A percentile compares a stretch with the other conserved stretches of the same genome.
These are phyloP conservation scores for Dictyostelium brefeldianum DNA, from an alignment of 78 protist genomes.

Conservation along the genomic window DNA sequence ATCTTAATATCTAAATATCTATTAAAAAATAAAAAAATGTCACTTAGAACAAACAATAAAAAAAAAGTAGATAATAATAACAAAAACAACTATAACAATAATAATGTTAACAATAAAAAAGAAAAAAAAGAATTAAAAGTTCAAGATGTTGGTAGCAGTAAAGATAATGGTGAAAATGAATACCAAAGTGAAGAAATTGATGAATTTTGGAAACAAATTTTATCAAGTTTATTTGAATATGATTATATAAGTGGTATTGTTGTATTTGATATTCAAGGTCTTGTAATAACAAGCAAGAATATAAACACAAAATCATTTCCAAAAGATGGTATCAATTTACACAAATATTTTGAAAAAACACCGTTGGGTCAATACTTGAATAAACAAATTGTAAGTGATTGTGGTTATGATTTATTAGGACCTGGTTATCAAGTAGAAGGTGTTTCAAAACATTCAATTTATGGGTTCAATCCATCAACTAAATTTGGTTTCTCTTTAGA, in stretches of 20 bases:
- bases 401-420: constrained; percentile 1
- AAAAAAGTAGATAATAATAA: too few relatives aligned
- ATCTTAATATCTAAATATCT: too few relatives aligned
- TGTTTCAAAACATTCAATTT: neutral
- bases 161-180: neutral
- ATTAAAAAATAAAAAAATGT: neutral
- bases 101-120: neutral
- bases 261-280: neutral
- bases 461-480: neutral
- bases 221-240: neutral
- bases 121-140: neutral
- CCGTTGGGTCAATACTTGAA: constrained; percentile 1
- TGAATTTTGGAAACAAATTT: neutral
- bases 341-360: neutral
- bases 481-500: constrained; percentile 1
- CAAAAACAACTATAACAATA: neutral
- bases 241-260: constrained; percentile 7
- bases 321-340: neutral
- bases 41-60: neutral
- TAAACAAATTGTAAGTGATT: neutral
- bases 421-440: neutral
- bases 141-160: neutral
- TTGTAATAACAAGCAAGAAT: neutral
- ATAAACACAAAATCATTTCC: neutral
- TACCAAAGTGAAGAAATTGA: neutral